Evolutionary conservation across 2,329 filamentous ascomycete genomes (phyloP).

Genomic region (Paecilomyces fulvus): DNA sequence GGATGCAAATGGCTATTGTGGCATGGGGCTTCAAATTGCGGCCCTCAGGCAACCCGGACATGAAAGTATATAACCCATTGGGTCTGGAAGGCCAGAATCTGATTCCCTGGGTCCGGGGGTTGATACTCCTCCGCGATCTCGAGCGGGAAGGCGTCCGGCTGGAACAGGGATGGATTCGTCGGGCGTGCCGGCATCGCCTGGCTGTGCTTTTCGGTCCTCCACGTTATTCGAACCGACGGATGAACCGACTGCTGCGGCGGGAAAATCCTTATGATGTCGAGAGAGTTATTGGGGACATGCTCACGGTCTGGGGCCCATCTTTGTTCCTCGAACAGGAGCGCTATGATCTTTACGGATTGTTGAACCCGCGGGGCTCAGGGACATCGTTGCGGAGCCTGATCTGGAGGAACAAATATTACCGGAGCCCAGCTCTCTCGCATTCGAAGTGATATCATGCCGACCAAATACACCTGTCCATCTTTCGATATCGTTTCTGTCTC

Average conservation of each 20-base stretch:
- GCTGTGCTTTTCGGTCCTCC: slow-evolving; percentile 27
- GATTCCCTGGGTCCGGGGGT: slow-evolving; percentile 31
- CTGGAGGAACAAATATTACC: background rate
- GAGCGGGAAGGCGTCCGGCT: slow-evolving; percentile 28
- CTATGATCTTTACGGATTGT: slow-evolving; percentile 11
- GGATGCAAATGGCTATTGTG: slow-evolving; percentile 41
- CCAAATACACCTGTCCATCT: background rate
- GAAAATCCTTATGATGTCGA: slow-evolving; percentile 26
- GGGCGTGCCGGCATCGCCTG: slow-evolving; percentile 28
- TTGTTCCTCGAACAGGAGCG: slow-evolving; percentile 19
- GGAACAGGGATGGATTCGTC: slow-evolving; percentile 17
- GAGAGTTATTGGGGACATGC: slow-evolving; percentile 23
- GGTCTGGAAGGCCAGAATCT: slow-evolving; percentile 14
- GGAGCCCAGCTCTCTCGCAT: background rate
- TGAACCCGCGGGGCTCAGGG: slow-evolving; percentile 14
- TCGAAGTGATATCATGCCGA: background rate
- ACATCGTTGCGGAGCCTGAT: slow-evolving; percentile 5
- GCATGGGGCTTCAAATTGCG: slow-evolving; percentile 41
- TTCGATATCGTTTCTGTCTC: background rate
- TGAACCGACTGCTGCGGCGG: slow-evolving; percentile 28
- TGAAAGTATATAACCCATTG: slow-evolving; percentile 11
- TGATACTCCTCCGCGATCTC: slow-evolving; percentile 31
- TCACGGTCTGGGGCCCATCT: slow-evolving; percentile 25
- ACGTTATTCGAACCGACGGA: slow-evolving; percentile 19
- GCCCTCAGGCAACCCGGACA: slow-evolving; percentile 14